Evolutionary conservation across 768 basidiomycete genomes (phyloP), one percentile per base, ranked within the genome.

Genomic region (Serpula lacrymans): DNA sequence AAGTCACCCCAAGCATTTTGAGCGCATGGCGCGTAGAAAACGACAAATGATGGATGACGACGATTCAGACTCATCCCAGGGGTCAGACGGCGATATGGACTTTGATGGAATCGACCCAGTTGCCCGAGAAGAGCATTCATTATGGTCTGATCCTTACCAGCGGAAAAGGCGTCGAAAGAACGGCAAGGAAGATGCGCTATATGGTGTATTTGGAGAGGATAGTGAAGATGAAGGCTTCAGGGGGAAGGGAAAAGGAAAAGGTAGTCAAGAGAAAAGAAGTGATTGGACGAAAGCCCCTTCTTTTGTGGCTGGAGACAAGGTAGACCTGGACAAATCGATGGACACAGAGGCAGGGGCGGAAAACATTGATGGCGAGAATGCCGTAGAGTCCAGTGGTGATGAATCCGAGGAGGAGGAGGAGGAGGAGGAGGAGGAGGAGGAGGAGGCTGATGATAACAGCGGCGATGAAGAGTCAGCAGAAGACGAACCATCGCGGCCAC

Each of bases 281-380:
- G 77, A 87, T 59, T 88, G 86, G 79, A 74, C 84, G 18, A 85
- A 82, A 65, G 80, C 82, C 3, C 88, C 88, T 10, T 74, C 82
- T 1, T 91, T 90, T 54, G 77, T 87, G 10, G 73, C 79, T 1
- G 70, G 80, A 13, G 72, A 78, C 44, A 59, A 65, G 46, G 59
- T 64, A 29, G 60, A 70, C 20, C 44, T 61, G 22, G 59, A 62
- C 32, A 71, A 70, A 51, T 66, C 70, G 24, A 65, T 72, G 27
- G 63, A 71, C 29, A 48, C 44, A 28, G 55, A 57, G n/a, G 65
- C 65, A 23, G 63, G n/a, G n/a, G 39, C 39, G 16, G 34, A 60
- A 17, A 71, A 69, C 47, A 64, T 45, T 3, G 63, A 60, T 10
- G 68, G 59, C 16, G 65, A 64, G 11, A 69, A 61, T 29, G 64